A percentile compares a stretch with the other conserved stretches of the same genome.
phyloP scores from a whole-genome alignment of 768 basidiomycete species.

The Tylopilus plumbeoviolaceoides region DNA sequence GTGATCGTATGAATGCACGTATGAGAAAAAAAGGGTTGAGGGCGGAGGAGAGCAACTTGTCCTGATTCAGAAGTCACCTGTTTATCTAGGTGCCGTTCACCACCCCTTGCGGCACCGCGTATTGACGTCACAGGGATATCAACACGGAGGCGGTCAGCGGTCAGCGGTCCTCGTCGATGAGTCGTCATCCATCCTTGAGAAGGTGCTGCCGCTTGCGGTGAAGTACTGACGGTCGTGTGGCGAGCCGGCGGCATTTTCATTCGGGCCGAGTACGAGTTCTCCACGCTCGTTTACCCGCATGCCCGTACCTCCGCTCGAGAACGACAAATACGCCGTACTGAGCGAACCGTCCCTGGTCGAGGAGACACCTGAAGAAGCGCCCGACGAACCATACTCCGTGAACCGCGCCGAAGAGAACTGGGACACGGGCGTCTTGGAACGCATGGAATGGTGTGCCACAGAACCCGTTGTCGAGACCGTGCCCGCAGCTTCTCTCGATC shows the following conservation, averaged over 20 bases:
- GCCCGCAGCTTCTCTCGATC: conserved; percentile 50
- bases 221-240: conserved; percentile 13
- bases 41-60: conserved; percentile 1
- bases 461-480: conserved; percentile 31
- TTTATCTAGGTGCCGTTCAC: neutral
- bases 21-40: neutral
- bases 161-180: conserved; percentile 8
- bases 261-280: conserved; percentile 16
- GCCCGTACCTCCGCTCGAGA: conserved; percentile 20
- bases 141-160: neutral
- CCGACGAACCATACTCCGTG: conserved; percentile 7
- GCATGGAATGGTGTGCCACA: conserved; percentile 24
- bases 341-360: conserved; percentile 10
- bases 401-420: conserved; percentile 26
- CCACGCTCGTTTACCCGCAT: conserved; percentile 27
- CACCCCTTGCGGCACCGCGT: neutral
- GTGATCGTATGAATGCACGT: conserved; percentile 8
- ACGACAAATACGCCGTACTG: conserved; percentile 26
- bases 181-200: conserved; percentile 7
- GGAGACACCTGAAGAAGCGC: neutral
- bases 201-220: conserved; percentile 14
- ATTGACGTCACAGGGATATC: neutral
- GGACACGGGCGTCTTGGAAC: conserved; percentile 21
- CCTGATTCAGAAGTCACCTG: neutral
- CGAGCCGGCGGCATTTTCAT: conserved; percentile 4